A percentile compares a stretch with the other conserved stretches of the same genome.
Evolutionary conservation across 768 basidiomycete species (phyloP).

Genomic region (Collybia sordida): DNA sequence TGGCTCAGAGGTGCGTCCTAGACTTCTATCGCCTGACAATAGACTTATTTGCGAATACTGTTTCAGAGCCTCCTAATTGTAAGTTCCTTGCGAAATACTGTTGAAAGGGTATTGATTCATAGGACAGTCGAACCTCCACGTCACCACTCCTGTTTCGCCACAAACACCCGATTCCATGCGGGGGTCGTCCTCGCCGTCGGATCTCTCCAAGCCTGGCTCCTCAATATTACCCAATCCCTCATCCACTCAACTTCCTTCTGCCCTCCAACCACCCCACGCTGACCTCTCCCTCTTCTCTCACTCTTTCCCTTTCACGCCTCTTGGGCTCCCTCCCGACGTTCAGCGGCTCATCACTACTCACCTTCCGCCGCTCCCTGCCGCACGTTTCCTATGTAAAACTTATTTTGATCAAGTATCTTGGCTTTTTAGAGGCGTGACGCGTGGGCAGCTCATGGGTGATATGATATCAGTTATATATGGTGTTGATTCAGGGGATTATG

Average conservation of each 20-base stretch:
- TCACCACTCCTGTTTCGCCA: slow-evolving; percentile 1
- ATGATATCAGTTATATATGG: slow-evolving; percentile 41
- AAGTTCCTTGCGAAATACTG: background rate
- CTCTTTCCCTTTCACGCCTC: slow-evolving; percentile 64
- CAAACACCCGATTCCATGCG: slow-evolving; percentile 11
- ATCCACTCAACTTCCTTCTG: too few species aligned
- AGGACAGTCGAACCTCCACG: slow-evolving; percentile 9
- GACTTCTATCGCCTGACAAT: background rate
- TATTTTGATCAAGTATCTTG: slow-evolving; percentile 51
- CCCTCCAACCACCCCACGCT: slow-evolving; percentile 7
- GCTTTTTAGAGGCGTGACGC: slow-evolving; percentile 49
- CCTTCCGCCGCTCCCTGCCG: slow-evolving; percentile 54
- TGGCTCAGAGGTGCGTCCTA: slow-evolving; percentile 58
- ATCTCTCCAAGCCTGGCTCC: too few species aligned
- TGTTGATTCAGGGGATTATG: slow-evolving; percentile 3
- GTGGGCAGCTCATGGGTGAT: slow-evolving; percentile 42
- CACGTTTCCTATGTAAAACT: slow-evolving; percentile 39
- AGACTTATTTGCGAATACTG: background rate
- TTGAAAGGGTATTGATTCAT: too few species aligned
- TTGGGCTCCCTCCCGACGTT: slow-evolving; percentile 45
- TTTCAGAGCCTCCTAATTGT: slow-evolving; percentile 23
- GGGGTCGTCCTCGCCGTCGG: slow-evolving; percentile 12
- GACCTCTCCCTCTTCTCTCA: slow-evolving; percentile 52
- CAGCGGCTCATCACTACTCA: slow-evolving; percentile 51
- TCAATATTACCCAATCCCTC: too few species aligned